Base-by-base conservation (phyloP, 2,329 filamentous ascomycete species). In the Pezicula radicicola region DNA sequence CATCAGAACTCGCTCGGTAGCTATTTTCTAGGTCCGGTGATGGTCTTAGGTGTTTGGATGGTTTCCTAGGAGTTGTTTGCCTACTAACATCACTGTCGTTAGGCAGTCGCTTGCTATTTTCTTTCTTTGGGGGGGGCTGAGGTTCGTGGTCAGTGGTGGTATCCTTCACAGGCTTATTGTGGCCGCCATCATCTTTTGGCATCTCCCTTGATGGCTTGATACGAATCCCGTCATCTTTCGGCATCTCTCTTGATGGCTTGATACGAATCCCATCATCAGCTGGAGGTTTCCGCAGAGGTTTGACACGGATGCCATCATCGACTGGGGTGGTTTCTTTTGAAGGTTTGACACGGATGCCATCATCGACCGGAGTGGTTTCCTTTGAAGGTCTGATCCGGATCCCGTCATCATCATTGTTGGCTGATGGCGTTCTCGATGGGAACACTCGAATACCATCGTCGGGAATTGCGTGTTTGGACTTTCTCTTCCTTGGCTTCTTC, bases 391-490 rank as follows among this genome's bases (percentile, higher is more conserved):
- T 72, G 59, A 57, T 49, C 35, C 58, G 54, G 45, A 57, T 58
- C 1, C 55, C 58, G 48, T 59, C 25, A 51, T 59, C 60, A 52
- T 59, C 54, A 27, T 39, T 46, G 12, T 33, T 9, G 30, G 12
- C 9, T 13, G 55, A 48, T 48, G 43, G 45, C 48, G 50, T 54
- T 46, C 41, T 67, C 59, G 61, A 58, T 4, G 67, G 61, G 27
- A 66, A 72, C 12, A 75, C 70, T 49, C 75, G 69, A 58, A 74
- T 77, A 30, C 69, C 67, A 58, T 72, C 68, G 49, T 70, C 64
- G n/a, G 48, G 19, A 65, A 68, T 13, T 61, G 58, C 44, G 9
- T 42, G 52, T 37, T 55, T 63, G 7, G 61, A 58, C 18, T 52
- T 30, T 46, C 50, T 54, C 37, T 43, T 51, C 28, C 18, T 55